phyloP scores from a whole-genome alignment of 2,329 filamentous ascomycete species.

The Fusarium coicis region DNA sequence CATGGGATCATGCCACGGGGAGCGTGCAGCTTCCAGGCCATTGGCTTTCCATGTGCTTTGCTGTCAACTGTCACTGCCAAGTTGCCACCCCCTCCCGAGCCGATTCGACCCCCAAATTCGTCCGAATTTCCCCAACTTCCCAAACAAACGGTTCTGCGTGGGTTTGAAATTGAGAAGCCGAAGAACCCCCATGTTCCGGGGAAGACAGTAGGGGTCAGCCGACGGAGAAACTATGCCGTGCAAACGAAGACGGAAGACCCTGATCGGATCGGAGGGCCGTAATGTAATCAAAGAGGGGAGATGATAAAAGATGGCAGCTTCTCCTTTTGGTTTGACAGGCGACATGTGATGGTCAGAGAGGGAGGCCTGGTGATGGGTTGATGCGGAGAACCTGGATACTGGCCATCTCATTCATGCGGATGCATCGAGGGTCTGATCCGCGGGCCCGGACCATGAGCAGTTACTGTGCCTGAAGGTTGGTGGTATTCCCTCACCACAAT shows the following conservation, averaged over 20 bases:
- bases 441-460: conserved; percentile 14
- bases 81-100: conserved; percentile 4
- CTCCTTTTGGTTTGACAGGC: conserved; percentile 27
- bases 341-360: conserved; percentile 36
- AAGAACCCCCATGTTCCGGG: conserved; percentile 25
- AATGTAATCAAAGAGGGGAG: conserved; percentile 5
- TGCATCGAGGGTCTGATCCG: conserved; percentile 36
- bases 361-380: conserved; percentile 39
- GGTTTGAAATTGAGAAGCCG: conserved; percentile 3
- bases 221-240: conserved; percentile 37
- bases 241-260: conserved; percentile 15
- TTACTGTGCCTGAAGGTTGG: conserved; percentile 21
- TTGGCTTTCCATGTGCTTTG: conserved; percentile 16
- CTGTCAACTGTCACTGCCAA: conserved; percentile 5
- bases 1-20: conserved; percentile 28
- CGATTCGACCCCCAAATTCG: conserved; percentile 28
- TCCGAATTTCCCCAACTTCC: conserved; percentile 36
- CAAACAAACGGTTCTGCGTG: conserved; percentile 26
- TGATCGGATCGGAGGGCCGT: conserved; percentile 39
- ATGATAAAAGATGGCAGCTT: conserved; percentile 24
- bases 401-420: conserved; percentile 34
- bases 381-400: conserved; percentile 39
- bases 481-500: conserved; percentile 14
- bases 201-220: conserved; percentile 27
- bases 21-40: conserved; percentile 6